Percentiles rank a stretch among this genome's conserved stretches.
Conservation (phyloP, 2,329 filamentous ascomycete species). For the Penicillium sp. region DNA sequence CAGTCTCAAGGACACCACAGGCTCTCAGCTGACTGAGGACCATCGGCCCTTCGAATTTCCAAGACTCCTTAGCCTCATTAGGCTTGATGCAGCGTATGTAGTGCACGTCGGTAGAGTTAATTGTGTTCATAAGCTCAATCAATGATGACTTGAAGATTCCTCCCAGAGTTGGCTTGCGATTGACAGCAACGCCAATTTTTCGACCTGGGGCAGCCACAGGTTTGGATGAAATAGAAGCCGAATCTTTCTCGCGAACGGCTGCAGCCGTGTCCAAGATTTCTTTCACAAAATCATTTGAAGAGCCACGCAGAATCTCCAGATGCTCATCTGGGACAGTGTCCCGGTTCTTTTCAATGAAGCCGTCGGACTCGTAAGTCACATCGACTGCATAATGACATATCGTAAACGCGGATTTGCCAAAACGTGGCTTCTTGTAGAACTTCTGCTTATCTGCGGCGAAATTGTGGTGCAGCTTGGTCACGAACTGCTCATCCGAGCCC, state of each 20-base stretch:
- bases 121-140: slow-evolving; percentile 95
- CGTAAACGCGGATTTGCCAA: slow-evolving; percentile 94
- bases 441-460: slow-evolving; percentile 83
- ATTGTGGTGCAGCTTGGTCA: slow-evolving; percentile 90
- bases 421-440: slow-evolving; percentile 97
- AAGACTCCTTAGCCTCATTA: slow-evolving; percentile 90
- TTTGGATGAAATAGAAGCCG: slow-evolving; percentile 57
- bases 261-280: slow-evolving; percentile 78
- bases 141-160: slow-evolving; percentile 98
- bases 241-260: slow-evolving; percentile 81
- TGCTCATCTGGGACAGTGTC: slow-evolving; percentile 98
- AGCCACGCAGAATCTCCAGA: slow-evolving; percentile 79
- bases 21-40: slow-evolving; percentile 92
- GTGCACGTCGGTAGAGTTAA: slow-evolving; percentile 95
- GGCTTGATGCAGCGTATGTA: slow-evolving; percentile 99
- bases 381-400: slow-evolving; percentile 97
- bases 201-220: slow-evolving; percentile 61
- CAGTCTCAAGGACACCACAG: slow-evolving; percentile 96
- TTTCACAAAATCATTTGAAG: slow-evolving; percentile 73
- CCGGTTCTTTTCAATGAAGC: slow-evolving; percentile 98
- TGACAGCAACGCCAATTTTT: slow-evolving; percentile 82
- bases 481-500: slow-evolving; percentile 94
- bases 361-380: slow-evolving; percentile 96
- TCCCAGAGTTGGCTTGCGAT: slow-evolving; percentile 91
- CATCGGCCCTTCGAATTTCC: slow-evolving; percentile 99